Percentiles rank a stretch among this genome's conserved stretches.
These are phyloP conservation scores for Colletotrichum shisoi DNA, from an alignment of 2,329 filamentous ascomycete genomes.

Conservation along the genomic window DNA sequence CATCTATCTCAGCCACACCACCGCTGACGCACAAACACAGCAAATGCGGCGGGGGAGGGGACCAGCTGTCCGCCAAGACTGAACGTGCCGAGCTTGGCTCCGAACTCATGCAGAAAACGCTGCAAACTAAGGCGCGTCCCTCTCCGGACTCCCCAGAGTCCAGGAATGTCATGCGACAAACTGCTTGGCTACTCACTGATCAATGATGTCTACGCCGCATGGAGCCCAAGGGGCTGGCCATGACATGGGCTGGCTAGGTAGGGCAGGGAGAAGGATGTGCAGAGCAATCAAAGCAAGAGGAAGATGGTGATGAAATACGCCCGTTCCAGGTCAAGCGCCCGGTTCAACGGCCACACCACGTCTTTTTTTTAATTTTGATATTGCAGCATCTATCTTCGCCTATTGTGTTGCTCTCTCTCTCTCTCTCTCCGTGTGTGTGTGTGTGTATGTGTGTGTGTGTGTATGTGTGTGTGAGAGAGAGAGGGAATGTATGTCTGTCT, in stretches of 20 bases:
- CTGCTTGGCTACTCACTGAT: too few relatives aligned
- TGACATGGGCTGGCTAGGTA: not conserved
- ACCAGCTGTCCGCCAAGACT: constrained; percentile 32
- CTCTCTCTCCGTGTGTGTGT: too few relatives aligned
- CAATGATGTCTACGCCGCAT: not conserved
- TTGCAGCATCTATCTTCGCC: not conserved
- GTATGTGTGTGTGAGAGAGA: too few relatives aligned
- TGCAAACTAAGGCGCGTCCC: constrained; percentile 25
- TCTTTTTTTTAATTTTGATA: too few relatives aligned
- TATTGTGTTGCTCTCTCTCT: not conserved
- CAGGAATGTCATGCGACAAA: constrained; percentile 6
- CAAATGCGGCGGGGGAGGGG: constrained; percentile 19
- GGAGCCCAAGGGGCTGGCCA: constrained; percentile 2
- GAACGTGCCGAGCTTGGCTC: constrained; percentile 38
- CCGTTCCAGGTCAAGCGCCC: constrained; percentile 26
- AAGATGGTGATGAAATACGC: constrained; percentile 1
- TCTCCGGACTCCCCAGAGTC: constrained; percentile 5
- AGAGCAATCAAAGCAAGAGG: constrained; percentile 2
- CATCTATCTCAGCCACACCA: constrained; percentile 5
- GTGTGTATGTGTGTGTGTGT: too few relatives aligned
- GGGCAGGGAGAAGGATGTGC: constrained; percentile 5
- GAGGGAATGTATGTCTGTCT: too few relatives aligned
- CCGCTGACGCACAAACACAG: constrained; percentile 9
- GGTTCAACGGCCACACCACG: not conserved
- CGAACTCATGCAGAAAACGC: constrained; percentile 35